phyloP scores from a whole-genome alignment of 495 filamentous ascomycete species.

The Penicilliopsis zonata region DNA sequence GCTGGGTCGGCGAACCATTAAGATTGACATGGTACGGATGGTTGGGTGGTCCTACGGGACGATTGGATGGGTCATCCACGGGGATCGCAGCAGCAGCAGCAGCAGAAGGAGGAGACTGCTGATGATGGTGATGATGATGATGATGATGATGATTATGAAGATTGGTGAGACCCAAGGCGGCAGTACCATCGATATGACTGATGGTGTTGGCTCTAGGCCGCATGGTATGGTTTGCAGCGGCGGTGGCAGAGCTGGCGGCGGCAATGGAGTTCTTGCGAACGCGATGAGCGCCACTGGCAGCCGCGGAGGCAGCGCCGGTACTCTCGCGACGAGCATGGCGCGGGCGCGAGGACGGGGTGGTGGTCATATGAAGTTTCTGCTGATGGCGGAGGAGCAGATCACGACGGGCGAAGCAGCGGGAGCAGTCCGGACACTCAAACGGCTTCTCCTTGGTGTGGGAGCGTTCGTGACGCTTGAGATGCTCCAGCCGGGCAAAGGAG shows the following conservation, averaged over 20 bases:
- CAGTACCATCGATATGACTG: conserved; percentile 75
- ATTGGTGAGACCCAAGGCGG: no score
- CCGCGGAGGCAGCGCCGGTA: conserved; percentile 55
- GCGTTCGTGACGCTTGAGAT: conserved; percentile 95
- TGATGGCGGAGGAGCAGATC: conserved; percentile 92
- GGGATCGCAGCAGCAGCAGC: conserved; percentile 54
- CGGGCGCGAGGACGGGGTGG: conserved; percentile 77
- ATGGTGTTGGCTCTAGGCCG: conserved; percentile 93
- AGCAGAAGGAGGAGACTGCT: no score
- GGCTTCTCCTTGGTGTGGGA: conserved; percentile 99
- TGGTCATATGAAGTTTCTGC: conserved; percentile 98
- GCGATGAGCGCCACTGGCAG: conserved; percentile 53
- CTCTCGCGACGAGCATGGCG: conserved; percentile 73
- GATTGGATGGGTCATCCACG: conserved; percentile 43
- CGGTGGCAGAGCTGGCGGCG: no score
- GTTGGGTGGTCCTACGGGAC: conserved; percentile 24
- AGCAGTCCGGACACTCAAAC: conserved; percentile 94
- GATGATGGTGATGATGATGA: no score
- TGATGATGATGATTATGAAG: no score
- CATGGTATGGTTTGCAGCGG: conserved; percentile 51
- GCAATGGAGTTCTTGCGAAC: conserved; percentile 90
- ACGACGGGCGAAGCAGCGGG: conserved; percentile 86
- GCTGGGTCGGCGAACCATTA: conserved; percentile 49
- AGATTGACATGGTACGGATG: conserved; percentile 58
- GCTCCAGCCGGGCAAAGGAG: conserved; percentile 90